Percentiles rank a stretch among this genome's conserved stretches.
Evolutionary conservation across 371 early-diverging fungal genomes (phyloP).

Genomic region (Saksenaea vasiformis): DNA sequence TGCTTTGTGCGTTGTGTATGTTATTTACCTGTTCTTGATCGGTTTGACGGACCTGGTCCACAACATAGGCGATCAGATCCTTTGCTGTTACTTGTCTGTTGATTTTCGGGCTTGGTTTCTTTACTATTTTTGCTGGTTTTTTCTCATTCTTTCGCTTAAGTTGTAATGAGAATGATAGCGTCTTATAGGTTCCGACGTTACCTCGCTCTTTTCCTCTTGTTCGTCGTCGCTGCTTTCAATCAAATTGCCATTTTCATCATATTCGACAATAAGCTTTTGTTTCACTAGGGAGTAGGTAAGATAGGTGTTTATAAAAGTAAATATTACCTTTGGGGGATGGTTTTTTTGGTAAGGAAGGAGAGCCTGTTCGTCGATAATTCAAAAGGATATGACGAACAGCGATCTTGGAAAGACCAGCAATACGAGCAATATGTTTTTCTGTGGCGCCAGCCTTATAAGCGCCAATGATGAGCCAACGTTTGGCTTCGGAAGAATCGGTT

Average conservation of each 20-base stretch:
- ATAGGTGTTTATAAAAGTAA: neutral
- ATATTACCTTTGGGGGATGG: constrained; percentile 34
- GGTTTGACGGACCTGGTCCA: constrained; percentile 16
- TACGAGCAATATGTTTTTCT: constrained; percentile 44
- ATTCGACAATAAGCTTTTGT: constrained; percentile 46
- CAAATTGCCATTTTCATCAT: constrained; percentile 47
- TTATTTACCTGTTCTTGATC: constrained; percentile 3
- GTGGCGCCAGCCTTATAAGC: constrained; percentile 50
- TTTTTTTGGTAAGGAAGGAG: constrained; percentile 40
- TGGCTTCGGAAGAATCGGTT: constrained; percentile 34
- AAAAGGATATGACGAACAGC: constrained; percentile 49
- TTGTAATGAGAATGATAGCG: neutral
- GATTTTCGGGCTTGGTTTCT: constrained; percentile 9
- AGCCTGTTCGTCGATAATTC: constrained; percentile 43
- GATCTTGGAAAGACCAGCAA: constrained; percentile 44
- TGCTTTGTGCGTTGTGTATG: neutral
- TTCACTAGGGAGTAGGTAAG: constrained; percentile 20
- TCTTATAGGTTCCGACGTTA: neutral
- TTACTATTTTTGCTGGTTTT: constrained; percentile 1
- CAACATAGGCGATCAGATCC: constrained; percentile 24
- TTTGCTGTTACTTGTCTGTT: constrained; percentile 19
- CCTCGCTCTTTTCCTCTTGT: constrained; percentile 13
- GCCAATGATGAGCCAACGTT: constrained; percentile 52
- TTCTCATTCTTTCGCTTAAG: neutral
- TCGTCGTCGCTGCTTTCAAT: constrained; percentile 35